These are phyloP conservation scores for Leccinum olivaceopallidum DNA, from an alignment of 768 basidiomycete species.

Conservation along the genomic window DNA sequence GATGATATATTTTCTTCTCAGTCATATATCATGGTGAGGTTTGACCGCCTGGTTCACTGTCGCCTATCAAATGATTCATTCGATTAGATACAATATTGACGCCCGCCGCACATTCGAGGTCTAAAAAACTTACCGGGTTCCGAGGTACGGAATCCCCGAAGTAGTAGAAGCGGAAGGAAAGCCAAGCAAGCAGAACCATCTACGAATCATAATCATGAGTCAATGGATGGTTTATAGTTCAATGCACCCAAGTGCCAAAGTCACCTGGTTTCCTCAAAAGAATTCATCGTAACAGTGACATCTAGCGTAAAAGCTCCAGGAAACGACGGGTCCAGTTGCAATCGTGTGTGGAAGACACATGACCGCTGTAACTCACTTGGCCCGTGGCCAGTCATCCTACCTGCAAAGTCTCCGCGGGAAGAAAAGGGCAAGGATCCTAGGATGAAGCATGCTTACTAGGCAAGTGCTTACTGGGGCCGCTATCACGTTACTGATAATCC, in stretches of 20 bases:
- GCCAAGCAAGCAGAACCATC: neutral
- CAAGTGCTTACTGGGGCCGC: neutral
- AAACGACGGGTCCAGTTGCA: no score
- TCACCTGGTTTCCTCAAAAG: no score
- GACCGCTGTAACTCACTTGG: no score
- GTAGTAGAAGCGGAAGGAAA: neutral
- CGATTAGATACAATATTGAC: no score
- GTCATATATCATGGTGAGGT: neutral
- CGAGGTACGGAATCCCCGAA: neutral
- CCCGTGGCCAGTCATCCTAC: no score
- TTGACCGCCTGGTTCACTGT: neutral
- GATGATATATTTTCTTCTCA: neutral
- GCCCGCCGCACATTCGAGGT: neutral
- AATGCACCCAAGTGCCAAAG: neutral
- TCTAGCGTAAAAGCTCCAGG: no score
- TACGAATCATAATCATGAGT: neutral
- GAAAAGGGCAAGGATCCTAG: neutral
- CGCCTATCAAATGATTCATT: no score
- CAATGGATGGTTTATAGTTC: neutral
- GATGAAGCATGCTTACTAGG: neutral
- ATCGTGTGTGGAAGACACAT: no score
- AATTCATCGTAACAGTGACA: no score
- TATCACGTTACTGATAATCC: neutral
- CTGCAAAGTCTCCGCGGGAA: neutral
- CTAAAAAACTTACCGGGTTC: neutral